Base-by-base conservation (phyloP, 169 alveolate species). In the Miamiensis avidus region DNA sequence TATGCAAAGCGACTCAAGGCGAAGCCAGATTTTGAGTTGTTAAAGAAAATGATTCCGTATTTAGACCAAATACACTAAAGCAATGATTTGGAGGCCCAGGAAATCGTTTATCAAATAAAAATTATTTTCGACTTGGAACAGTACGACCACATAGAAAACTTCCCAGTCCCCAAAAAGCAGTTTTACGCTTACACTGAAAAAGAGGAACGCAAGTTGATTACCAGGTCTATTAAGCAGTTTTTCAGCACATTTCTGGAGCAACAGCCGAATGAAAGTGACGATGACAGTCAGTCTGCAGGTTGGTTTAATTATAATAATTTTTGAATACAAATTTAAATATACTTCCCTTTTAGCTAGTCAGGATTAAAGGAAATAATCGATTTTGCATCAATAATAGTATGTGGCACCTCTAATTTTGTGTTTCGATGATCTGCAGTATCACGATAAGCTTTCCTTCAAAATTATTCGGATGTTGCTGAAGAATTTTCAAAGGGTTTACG, bases 351-450 rank as follows among this genome's bases (percentile, higher is more conserved):
- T 49, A 11, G 20, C n/a, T n/a, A n/a, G n/a, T n/a, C n/a, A n/a
- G n/a, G n/a, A n/a, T n/a, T n/a, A n/a, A n/a, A n/a, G n/a, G n/a
- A n/a, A n/a, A n/a, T n/a, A n/a, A n/a, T n/a, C 20, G 4, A 49
- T 11, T 20, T 49, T 11, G 20, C 4, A 49, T 11, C 20, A 49
- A 49, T 49, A 11, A 31, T 6, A 26, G n/a, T 34, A 34, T 73
- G 79, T 78, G 0, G 82, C 89, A 34, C 89, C 89, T 0, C 78
- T 85, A 26, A n/a, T 85, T 11, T 76, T 85, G 27, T 25, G 75
- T 34, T 74, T 85, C 15, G 89, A 85, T 69, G 89, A 85, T 79
- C 34, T 85, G 0, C 49, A 85, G 78, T 85, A 85, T 78, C 69
- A 81, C 79, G 89, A 85, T 73, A 31, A 33, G 0, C 30, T 73